Base-by-base conservation (phyloP, 2,329 filamentous ascomycete genomes). In the Phyllosticta paracitricarpa region DNA sequence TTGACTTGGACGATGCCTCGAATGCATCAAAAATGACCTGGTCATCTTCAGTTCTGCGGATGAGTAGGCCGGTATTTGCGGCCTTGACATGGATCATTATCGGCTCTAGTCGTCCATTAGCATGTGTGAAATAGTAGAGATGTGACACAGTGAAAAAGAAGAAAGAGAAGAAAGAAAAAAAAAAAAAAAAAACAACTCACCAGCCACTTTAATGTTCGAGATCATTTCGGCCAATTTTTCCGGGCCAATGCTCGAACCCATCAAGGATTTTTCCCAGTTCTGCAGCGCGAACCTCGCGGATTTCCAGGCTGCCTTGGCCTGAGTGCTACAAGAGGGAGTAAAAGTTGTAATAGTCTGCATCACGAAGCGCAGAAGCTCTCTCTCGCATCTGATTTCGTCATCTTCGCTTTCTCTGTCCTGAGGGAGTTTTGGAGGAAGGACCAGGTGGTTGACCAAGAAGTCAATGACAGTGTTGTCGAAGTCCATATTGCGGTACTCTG, bases 361-460 rank as follows among this genome's bases (percentile, higher is more conserved):
- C 8, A 54, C 51, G 26, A 54, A 24, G 0, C 9, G 51, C 3
- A 59, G 28, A 1, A 59, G n/a, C 4, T 7, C 1, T 3, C 8
- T 14, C 26, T 59, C 57, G 7, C 57, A 51, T 2, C 22, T 25
- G 6, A 14, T 4, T 9, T 25, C 33, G 10, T 40, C 51, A 10
- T 17, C 33, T 6, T 56, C 33, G 8, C 55, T 58, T 24, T 77
- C 75, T 30, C 71, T 55, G 5, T 60, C 28, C 56, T 80, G 73
- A 0, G 79, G 80, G 0, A 82, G 68, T 51, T 78, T 72, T 1
- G 79, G 77, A 0, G 80, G 80, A 0, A 82, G 72, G 22, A 81
- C 79, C 1, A 81, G 67, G 65, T 82, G 78, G 48, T 80, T 66
- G 48, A 79, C 70, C 2, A 80, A 63, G 63, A 76, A 78, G 22